Percentiles rank a stretch among this genome's conserved stretches.
Conservation (phyloP, 2,329 filamentous ascomycete species). For the Aureobasidium sp. region DNA sequence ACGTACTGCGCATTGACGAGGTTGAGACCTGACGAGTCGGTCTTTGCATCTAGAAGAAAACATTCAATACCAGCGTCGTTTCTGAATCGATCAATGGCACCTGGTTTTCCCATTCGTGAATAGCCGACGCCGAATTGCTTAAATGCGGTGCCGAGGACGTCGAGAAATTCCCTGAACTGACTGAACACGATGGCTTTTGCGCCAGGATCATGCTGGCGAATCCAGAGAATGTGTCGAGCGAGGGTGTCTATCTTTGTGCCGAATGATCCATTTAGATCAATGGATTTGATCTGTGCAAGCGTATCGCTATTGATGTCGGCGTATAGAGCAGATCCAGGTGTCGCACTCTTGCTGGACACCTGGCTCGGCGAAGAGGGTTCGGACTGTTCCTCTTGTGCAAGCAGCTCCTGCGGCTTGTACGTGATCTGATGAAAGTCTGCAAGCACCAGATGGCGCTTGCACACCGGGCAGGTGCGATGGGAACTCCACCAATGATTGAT, state of each 20-base stretch:
- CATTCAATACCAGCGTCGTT: slow-evolving; percentile 65
- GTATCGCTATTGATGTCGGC: slow-evolving; percentile 63
- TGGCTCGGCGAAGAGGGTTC: slow-evolving; percentile 26
- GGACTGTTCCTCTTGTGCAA: slow-evolving; percentile 51
- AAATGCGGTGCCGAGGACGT: slow-evolving; percentile 64
- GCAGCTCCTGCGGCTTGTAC: slow-evolving; percentile 66
- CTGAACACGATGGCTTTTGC: slow-evolving; percentile 93
- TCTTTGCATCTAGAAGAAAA: slow-evolving; percentile 81
- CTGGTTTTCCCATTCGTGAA: slow-evolving; percentile 58
- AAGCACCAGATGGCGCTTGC: slow-evolving; percentile 59
- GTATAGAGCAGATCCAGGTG: slow-evolving; percentile 55
- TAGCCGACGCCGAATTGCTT: slow-evolving; percentile 62
- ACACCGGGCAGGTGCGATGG: slow-evolving; percentile 73
- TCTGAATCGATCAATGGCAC: slow-evolving; percentile 70
- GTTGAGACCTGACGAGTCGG: slow-evolving; percentile 81
- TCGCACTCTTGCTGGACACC: slow-evolving; percentile 15
- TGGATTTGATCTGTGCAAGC: slow-evolving; percentile 70
- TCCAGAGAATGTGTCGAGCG: slow-evolving; percentile 70
- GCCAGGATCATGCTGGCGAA: slow-evolving; percentile 74
- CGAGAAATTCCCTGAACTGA: slow-evolving; percentile 76
- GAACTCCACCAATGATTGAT: slow-evolving; percentile 68
- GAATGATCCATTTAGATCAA: slow-evolving; percentile 66
- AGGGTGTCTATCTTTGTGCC: slow-evolving; percentile 81
- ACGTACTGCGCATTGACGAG: slow-evolving; percentile 90
- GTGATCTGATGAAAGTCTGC: slow-evolving; percentile 78